Conservation (phyloP, 306 rosid species). For the Gastrolobium villosum region DNA sequence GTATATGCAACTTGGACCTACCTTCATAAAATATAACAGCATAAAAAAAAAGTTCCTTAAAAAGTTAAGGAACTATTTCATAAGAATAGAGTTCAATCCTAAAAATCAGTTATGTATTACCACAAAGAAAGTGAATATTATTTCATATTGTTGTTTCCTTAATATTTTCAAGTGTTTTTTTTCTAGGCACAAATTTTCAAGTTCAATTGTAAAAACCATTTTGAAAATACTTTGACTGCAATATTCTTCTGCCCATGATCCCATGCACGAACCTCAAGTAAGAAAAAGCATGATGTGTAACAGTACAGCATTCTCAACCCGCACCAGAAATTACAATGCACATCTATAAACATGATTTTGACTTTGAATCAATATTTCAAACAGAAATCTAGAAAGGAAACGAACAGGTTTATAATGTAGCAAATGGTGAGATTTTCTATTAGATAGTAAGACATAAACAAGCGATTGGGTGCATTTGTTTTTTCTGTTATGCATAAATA, state of each 20-base stretch:
- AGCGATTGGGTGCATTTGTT: conserved; percentile 14
- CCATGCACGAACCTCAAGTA: conserved; percentile 12
- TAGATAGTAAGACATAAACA: conserved; percentile 20
- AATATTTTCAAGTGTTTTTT: conserved; percentile 10
- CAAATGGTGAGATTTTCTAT: conserved; percentile 21
- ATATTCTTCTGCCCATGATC: background rate
- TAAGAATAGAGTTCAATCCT: background rate
- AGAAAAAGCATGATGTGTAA: conserved; percentile 18
- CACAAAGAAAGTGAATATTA: conserved; percentile 6
- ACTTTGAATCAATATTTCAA: conserved; percentile 38
- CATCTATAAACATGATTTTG: conserved; percentile 14
- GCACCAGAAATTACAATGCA: conserved; percentile 15
- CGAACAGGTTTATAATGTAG: conserved; percentile 9
- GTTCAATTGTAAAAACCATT: conserved; percentile 3
- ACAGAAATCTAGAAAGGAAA: conserved; percentile 20
- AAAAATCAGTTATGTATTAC: background rate
- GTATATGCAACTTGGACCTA: background rate
- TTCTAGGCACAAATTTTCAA: conserved; percentile 9
- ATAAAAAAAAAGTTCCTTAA: conserved; percentile 17
- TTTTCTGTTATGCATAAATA: conserved; percentile 2
- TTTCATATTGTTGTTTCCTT: conserved; percentile 25
- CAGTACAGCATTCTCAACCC: conserved; percentile 7
- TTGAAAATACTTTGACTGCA: conserved; percentile 29
- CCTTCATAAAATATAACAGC: conserved; percentile 31
- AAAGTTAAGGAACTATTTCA: conserved; percentile 3